Percentiles rank a stretch among this genome's conserved stretches.
Evolutionary conservation across 2,329 filamentous ascomycete species (phyloP).

Genomic region (Cladosporium sp.): DNA sequence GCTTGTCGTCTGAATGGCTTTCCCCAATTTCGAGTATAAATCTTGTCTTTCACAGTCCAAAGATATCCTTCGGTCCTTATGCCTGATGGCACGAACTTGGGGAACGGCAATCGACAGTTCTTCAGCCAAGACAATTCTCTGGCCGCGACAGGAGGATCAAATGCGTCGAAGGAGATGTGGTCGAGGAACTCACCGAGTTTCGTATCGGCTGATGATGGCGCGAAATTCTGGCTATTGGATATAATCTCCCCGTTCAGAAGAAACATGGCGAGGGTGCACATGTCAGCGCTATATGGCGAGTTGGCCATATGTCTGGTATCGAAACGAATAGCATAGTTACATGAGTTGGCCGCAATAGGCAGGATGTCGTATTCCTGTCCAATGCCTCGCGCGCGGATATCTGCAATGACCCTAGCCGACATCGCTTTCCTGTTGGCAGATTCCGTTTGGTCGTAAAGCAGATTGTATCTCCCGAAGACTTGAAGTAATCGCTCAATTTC

Average conservation of each 20-base stretch:
- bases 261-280: background rate
- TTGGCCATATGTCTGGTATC: background rate
- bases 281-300: background rate
- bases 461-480: constrained; percentile 6
- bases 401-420: background rate
- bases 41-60: background rate
- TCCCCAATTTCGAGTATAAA: background rate
- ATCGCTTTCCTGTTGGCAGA: background rate
- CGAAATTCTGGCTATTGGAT: background rate
- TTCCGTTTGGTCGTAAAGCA: background rate
- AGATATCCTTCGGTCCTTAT: background rate
- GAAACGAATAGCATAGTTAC: background rate
- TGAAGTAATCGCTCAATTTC: background rate
- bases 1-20: too few species aligned
- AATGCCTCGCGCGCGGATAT: background rate
- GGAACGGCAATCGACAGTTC: background rate
- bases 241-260: constrained; percentile 3
- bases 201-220: background rate
- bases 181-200: background rate
- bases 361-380: background rate
- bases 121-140: constrained; percentile 5
- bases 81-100: background rate
- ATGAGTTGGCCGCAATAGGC: background rate
- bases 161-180: constrained; percentile 1
- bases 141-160: background rate